Evolutionary conservation across 306 rosid species (phyloP), one percentile per base, ranked within the genome.

Genomic region (Cyamopsis tetragonoloba): DNA sequence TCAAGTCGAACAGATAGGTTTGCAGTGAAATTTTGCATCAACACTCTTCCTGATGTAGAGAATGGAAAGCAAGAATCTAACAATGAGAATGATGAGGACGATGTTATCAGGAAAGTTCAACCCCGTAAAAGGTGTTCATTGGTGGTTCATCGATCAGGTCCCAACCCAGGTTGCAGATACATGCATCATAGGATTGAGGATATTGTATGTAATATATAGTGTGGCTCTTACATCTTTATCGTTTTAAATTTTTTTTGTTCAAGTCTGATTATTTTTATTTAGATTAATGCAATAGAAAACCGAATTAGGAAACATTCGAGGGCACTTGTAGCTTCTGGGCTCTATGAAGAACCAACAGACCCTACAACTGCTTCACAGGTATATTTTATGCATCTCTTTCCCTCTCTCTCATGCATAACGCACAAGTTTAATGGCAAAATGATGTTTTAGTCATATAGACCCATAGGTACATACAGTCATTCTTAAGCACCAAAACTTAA

Each of bases 281-380:
- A 93, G 98, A 78, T 84, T 79, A 79, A 88, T 71, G 96, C 95
- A 46, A 81, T 93, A 24, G 95, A 93, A 75, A 84, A 80, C 56
- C 93, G 84, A 66, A 88, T 93, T 62, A 54, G 22, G 65, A 93
- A 75, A 70, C 82, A 86, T 51, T 66, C 89, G 28, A 68, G 83
- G 66, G 91, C 87, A 37, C 72, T 89, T 37, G 78, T 82, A 64
- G 85, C 89, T 31, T 88, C 98, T 37, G 80, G 85, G 75, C 87
- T 47, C 58, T 83, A 81, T 58, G 90, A 84, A 64, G 98, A 88
- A 81, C 91, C 89, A 2, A 79, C 81, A 74, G 97, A 93, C 77
- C 96, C 98, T 62, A 81, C 96, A 48, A 76, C 85, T 81, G 96
- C 98, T 37, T 86, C 95, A 6, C 96, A 87, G 95, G 98, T 89